Percentiles rank a stretch among this genome's conserved stretches.
Evolutionary conservation across 148 eudicot species (phyloP).

Genomic region (Persicaria tinctoria): DNA sequence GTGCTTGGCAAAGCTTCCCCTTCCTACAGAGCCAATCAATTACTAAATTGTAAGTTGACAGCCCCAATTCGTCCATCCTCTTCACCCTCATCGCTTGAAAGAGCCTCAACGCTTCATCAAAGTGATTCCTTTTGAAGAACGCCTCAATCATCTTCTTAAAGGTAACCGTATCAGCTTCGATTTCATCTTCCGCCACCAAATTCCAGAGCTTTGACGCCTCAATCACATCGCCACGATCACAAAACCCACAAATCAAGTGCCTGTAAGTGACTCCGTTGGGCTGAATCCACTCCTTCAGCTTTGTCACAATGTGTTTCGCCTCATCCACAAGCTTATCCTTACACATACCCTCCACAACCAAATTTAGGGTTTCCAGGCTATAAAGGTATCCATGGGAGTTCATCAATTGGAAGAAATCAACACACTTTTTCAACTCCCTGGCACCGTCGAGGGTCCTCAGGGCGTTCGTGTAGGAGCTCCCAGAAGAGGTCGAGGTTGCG

Average conservation of each 20-base stretch:
- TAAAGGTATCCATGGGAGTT: slow-evolving; percentile 48
- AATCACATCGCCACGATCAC: slow-evolving; percentile 53
- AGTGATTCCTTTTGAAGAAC: too few species aligned
- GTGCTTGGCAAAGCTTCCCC: slow-evolving; percentile 56
- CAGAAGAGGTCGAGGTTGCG: too few species aligned
- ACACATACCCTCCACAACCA: slow-evolving; percentile 52
- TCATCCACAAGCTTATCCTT: slow-evolving; percentile 60
- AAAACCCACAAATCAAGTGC: slow-evolving; percentile 71
- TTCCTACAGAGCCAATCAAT: slow-evolving; percentile 77
- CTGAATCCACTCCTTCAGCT: slow-evolving; percentile 56
- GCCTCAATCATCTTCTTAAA: too few species aligned
- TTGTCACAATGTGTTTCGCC: slow-evolving; percentile 55
- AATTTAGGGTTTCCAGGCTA: slow-evolving; percentile 53
- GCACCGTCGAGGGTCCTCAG: slow-evolving; percentile 53
- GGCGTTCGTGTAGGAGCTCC: slow-evolving; percentile 27
- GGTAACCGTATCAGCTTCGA: too few species aligned
- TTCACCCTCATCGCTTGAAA: too few species aligned
- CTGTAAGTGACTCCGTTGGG: slow-evolving; percentile 66
- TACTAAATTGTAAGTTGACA: slow-evolving; percentile 52
- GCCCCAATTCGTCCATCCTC: slow-evolving; percentile 15
- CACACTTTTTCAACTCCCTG: slow-evolving; percentile 74
- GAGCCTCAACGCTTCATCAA: too few species aligned
- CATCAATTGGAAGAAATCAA: slow-evolving; percentile 70
- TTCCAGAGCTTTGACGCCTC: too few species aligned
- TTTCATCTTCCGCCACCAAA: too few species aligned